Evolutionary conservation across 768 basidiomycete species (phyloP).

Genomic region (Amanita jacksonii): DNA sequence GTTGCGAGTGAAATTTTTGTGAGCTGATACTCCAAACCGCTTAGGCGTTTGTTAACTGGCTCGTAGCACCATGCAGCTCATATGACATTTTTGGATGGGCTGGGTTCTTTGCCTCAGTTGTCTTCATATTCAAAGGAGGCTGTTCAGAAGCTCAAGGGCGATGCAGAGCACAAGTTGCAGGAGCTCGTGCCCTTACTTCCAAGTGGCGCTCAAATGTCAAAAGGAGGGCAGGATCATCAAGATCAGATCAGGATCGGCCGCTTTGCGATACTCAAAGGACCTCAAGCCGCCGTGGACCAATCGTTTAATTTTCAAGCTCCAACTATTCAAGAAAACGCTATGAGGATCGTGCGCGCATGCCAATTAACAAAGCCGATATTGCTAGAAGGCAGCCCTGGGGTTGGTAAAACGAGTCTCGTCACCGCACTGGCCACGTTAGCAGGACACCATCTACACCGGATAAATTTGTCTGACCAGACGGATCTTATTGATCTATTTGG

Average conservation of each 20-base stretch:
- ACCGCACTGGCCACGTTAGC: conserved; percentile 75
- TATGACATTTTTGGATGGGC: conserved; percentile 87
- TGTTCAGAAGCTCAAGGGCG: conserved; percentile 50
- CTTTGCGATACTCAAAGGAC: conserved; percentile 64
- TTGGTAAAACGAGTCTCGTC: conserved; percentile 93
- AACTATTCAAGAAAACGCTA: conserved; percentile 79
- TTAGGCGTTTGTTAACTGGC: conserved; percentile 3
- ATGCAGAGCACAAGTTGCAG: conserved; percentile 45
- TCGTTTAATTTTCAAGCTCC: conserved; percentile 81
- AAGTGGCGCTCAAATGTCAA: conserved; percentile 16
- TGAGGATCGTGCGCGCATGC: conserved; percentile 82
- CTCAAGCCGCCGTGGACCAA: conserved; percentile 22
- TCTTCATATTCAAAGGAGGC: conserved; percentile 51
- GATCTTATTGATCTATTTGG: conserved; percentile 95
- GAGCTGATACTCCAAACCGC: conserved; percentile 17
- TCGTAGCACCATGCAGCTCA: conserved; percentile 83
- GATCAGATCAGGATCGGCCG: conserved; percentile 52
- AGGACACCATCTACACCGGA: conserved; percentile 76
- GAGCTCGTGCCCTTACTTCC: conserved; percentile 41
- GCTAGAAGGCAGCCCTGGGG: conserved; percentile 95
- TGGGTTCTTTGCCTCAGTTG: conserved; percentile 69
- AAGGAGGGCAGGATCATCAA: conserved; percentile 24
- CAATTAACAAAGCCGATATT: conserved; percentile 89
- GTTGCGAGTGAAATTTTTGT: conserved; percentile 56
- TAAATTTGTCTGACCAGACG: conserved; percentile 97